A percentile compares a stretch with the other conserved stretches of the same genome.
These are phyloP conservation scores for Suhomyces vadensis DNA, from an alignment of 805 yeast species.

Conservation along the genomic window DNA sequence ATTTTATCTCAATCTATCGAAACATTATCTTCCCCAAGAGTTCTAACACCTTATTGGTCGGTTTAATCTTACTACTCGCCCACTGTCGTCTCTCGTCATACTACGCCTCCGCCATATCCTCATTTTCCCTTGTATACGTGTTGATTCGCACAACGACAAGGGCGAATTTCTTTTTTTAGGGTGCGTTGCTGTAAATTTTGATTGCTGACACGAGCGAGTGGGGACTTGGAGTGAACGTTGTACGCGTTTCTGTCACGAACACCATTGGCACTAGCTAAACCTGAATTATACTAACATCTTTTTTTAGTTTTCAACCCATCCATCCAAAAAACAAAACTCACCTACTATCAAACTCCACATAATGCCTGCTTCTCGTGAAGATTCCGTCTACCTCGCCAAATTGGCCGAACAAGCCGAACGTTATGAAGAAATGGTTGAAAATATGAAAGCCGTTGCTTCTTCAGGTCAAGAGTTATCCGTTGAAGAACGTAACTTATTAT, in stretches of 20 bases:
- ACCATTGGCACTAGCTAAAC: no score
- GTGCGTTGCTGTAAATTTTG: conserved; percentile 2
- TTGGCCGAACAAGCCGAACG: conserved; percentile 99
- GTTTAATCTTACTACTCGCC: neutral
- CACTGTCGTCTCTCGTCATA: neutral
- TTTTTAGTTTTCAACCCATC: conserved; percentile 3
- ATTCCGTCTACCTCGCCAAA: conserved; percentile 96
- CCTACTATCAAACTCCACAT: conserved; percentile 7
- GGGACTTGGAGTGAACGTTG: neutral
- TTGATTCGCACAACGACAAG: conserved; percentile 7
- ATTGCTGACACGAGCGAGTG: conserved; percentile 2
- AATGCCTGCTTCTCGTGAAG: conserved; percentile 91
- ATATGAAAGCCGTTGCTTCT: conserved; percentile 96
- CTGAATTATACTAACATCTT: conserved; percentile 6
- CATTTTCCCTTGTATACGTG: conserved; percentile 1
- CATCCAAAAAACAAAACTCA: conserved; percentile 3
- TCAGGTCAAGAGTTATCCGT: conserved; percentile 94
- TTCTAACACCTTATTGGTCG: neutral
- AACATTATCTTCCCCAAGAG: neutral
- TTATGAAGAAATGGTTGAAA: conserved; percentile 98
- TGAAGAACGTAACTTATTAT: conserved; percentile 95
- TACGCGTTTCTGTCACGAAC: neutral
- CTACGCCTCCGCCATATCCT: neutral
- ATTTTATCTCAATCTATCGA: neutral
- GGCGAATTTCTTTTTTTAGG: conserved; percentile 6